Conservation (phyloP, 1,284 basidiomycete species). For the Anthracocystis walkeri region DNA sequence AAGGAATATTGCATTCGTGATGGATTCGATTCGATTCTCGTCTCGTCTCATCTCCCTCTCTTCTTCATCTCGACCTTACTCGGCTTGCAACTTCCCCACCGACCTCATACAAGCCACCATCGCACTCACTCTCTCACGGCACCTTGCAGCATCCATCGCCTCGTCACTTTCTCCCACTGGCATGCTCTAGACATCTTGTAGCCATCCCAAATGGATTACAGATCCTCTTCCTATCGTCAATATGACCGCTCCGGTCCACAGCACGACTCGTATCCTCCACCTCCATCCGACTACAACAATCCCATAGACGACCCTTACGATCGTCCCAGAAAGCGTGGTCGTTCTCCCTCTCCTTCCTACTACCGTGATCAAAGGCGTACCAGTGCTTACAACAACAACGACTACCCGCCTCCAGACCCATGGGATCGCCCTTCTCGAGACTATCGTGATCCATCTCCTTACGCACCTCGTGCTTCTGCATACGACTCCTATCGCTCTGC, state of each 20-base stretch:
- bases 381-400: constrained; percentile 30
- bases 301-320: constrained; percentile 41
- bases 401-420: constrained; percentile 33
- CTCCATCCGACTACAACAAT: constrained; percentile 6
- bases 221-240: constrained; percentile 37
- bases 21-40: too few relatives aligned
- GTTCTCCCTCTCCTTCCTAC: constrained; percentile 45
- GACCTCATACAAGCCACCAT: background rate
- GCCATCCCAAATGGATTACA: constrained; percentile 36
- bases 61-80: too few relatives aligned
- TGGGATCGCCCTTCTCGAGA: constrained; percentile 47
- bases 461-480: constrained; percentile 25
- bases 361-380: constrained; percentile 36
- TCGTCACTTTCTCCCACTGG: background rate
- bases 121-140: background rate
- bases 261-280: constrained; percentile 12
- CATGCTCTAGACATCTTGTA: constrained; percentile 10
- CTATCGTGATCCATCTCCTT: constrained; percentile 35
- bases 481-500: constrained; percentile 40
- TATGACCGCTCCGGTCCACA: constrained; percentile 35
- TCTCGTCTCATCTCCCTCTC: too few relatives aligned
- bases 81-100: background rate
- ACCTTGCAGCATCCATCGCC: background rate
- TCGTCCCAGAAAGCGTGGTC: constrained; percentile 48
- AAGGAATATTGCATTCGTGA: too few relatives aligned